Conservation (phyloP, 2,329 filamentous ascomycete species). For the Aspergillus niger region DNA sequence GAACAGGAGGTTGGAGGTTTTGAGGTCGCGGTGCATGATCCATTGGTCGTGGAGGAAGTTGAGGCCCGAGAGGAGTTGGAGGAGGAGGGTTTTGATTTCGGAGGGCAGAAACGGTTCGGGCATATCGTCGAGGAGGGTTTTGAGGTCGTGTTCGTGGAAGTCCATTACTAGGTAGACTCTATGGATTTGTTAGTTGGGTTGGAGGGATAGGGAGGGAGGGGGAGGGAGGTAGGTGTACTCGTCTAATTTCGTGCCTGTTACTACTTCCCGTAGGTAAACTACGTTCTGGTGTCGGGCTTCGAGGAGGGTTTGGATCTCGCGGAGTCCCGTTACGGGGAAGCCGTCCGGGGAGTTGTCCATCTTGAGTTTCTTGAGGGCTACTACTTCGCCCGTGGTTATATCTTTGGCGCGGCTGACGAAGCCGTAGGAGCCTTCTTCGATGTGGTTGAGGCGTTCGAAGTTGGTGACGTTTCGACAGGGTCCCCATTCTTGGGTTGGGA, state of each 20-base stretch:
- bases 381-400: conserved; percentile 71
- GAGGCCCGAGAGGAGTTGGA: conserved; percentile 78
- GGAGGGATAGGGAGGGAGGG: conserved; percentile 14
- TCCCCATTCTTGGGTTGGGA: conserved; percentile 68
- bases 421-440: conserved; percentile 96
- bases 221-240: conserved; percentile 50
- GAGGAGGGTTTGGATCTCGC: conserved; percentile 89
- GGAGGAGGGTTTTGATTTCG: conserved; percentile 86
- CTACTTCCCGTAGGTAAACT: conserved; percentile 78
- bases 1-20: conserved; percentile 90
- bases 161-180: conserved; percentile 94
- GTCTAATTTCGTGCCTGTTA: conserved; percentile 67
- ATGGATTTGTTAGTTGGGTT: conserved; percentile 18
- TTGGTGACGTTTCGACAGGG: conserved; percentile 77
- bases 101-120: conserved; percentile 88
- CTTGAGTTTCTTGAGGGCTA: conserved; percentile 93
- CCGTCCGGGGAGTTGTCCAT: conserved; percentile 77
- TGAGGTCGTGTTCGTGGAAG: conserved; percentile 96
- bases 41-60: conserved; percentile 84
- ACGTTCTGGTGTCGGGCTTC: conserved; percentile 81
- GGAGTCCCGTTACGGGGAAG: conserved; percentile 85
- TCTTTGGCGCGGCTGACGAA: conserved; percentile 86
- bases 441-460: conserved; percentile 92
- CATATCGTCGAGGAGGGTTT: conserved; percentile 91
- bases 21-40: conserved; percentile 92